Percentiles rank a stretch among this genome's conserved stretches.
These are phyloP conservation scores for Pulveroboletus ravenelii DNA, from an alignment of 768 basidiomycete genomes.

Conservation along the genomic window DNA sequence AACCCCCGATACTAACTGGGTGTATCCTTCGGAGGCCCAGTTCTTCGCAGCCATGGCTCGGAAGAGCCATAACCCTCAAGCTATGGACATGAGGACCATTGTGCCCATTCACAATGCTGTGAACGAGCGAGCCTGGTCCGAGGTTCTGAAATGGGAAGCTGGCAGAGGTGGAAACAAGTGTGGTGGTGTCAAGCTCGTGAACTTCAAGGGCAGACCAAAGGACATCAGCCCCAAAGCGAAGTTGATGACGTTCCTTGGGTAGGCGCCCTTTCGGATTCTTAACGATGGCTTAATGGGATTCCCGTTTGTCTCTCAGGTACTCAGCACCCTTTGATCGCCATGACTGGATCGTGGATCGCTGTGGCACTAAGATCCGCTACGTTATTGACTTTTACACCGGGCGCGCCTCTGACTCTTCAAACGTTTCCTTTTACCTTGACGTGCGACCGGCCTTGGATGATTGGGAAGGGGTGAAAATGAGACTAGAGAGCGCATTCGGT, in stretches of 20 bases:
- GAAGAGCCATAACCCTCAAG: conserved; percentile 85
- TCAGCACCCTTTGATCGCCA: conserved; percentile 93
- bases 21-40: conserved; percentile 97
- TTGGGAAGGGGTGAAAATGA: conserved; percentile 91
- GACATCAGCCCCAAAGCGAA: conserved; percentile 79
- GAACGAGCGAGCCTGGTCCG: conserved; percentile 88
- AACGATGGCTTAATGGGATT: neutral
- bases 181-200: conserved; percentile 77
- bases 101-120: conserved; percentile 99
- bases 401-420: conserved; percentile 42
- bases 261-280: conserved; percentile 24
- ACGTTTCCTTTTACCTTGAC: conserved; percentile 88
- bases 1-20: conserved; percentile 72
- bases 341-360: conserved; percentile 95
- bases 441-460: conserved; percentile 90
- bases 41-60: conserved; percentile 97
- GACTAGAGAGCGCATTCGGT: conserved; percentile 54
- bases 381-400: conserved; percentile 99
- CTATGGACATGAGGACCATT: conserved; percentile 90
- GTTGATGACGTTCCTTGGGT: conserved; percentile 85
- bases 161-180: conserved; percentile 79
- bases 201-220: conserved; percentile 84
- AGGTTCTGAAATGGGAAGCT: conserved; percentile 78
- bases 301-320: conserved; percentile 51
- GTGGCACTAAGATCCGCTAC: conserved; percentile 84